Evolutionary conservation across 495 filamentous ascomycete species (phyloP), one percentile per base, ranked within the genome.

Genomic region (Daldinia vernicosa): DNA sequence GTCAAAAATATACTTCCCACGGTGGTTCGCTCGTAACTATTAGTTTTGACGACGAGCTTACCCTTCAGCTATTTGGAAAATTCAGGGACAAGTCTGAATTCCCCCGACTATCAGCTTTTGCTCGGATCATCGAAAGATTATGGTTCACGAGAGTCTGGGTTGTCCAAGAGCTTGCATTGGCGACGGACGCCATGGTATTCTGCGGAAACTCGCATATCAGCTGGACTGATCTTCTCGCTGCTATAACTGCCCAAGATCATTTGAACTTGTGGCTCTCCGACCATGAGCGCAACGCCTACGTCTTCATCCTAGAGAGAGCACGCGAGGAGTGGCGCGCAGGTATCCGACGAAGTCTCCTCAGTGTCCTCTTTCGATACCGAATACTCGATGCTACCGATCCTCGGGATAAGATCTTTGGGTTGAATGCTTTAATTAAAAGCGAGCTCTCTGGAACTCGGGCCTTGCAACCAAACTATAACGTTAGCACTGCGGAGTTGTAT

Each of bases 121-220:
- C 63, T 9, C 59, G 55, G 40, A 71, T 66, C 27, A 60, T 74
- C 27, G 37, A 57, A 45, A 60, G 71, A 15, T 22, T 64, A 5
- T 71, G 71, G 71, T 74, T 74, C 28, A 74, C 71, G n/a, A 67
- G 67, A 9, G 71, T 70, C 6, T 74, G 71, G 71, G 71, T 74
- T 9, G 66, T 74, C 45, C 71, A 74, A 24, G 71, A 74, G 52
- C 63, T 74, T 28, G 67, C 67, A 14, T 17, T 74, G 5, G 67
- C 67, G 15, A 62, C 67, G 27, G 30, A 60, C 14, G 69, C 69
- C 15, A 72, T 60, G 2, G 59, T 67, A 3, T 67, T 47, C 45
- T 72, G 69, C 11, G 69, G 69, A 14, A 45, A 67, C 28, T 67
- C 63, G 6, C 67, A 53, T 7, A 72, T 72, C 30, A 53, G 54